These are phyloP conservation scores for Colletotrichum scovillei DNA, from an alignment of 2,329 filamentous ascomycete species.

Conservation along the genomic window DNA sequence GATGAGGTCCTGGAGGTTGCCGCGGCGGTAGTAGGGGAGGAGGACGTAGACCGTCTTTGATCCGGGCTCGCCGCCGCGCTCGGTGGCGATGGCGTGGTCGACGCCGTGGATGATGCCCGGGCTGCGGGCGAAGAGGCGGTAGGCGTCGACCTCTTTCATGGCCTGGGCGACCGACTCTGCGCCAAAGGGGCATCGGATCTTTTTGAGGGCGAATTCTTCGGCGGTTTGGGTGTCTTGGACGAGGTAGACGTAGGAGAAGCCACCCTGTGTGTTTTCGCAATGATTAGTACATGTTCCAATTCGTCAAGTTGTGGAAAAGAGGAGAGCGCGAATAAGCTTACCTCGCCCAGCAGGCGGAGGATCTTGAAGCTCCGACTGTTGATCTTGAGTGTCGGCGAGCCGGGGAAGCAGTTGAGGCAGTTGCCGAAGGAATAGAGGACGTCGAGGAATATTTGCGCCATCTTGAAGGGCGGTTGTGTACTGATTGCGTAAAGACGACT, in stretches of 20 bases:
- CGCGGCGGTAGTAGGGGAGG: conserved; percentile 92
- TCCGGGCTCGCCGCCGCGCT: conserved; percentile 69
- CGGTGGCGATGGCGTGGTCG: conserved; percentile 84
- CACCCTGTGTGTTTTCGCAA: conserved; percentile 68
- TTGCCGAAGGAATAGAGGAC: conserved; percentile 91
- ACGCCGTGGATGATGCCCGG: conserved; percentile 88
- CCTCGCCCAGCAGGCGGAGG: conserved; percentile 90
- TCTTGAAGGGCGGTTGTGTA: conserved; percentile 48
- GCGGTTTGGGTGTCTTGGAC: conserved; percentile 90
- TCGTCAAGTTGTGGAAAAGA: background rate
- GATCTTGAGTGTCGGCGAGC: conserved; percentile 93
- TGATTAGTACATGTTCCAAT: background rate
- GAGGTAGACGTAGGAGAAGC: conserved; percentile 99
- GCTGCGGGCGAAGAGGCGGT: conserved; percentile 86
- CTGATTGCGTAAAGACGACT: background rate
- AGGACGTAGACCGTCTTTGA: conserved; percentile 97
- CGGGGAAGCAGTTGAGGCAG: conserved; percentile 96
- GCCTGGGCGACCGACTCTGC: conserved; percentile 95
- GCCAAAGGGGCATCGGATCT: conserved; percentile 98
- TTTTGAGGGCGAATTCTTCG: conserved; percentile 93
- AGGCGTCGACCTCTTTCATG: conserved; percentile 97
- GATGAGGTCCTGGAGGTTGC: conserved; percentile 97
- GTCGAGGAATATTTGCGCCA: conserved; percentile 89
- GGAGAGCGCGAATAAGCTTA: conserved; percentile 50
- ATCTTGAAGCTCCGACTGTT: conserved; percentile 97